These are phyloP conservation scores for Eucalyptus guilfoylei DNA, from an alignment of 345 rosid species.

Conservation along the genomic window DNA sequence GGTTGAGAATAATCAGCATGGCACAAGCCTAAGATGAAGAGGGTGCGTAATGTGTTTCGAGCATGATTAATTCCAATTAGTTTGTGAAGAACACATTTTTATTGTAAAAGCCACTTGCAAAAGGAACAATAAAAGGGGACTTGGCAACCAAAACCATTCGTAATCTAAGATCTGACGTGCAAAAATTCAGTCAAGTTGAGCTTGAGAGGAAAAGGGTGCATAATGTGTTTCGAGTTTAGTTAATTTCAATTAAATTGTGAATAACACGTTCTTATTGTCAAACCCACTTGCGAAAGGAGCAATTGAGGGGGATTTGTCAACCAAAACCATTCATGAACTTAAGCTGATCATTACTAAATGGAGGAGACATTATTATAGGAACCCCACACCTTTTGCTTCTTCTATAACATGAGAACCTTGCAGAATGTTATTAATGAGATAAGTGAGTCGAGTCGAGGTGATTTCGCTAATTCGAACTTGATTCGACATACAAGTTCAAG, in stretches of 20 bases:
- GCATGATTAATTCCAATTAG: not conserved
- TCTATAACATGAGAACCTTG: not conserved
- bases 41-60: not conserved
- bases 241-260: not conserved
- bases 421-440: not conserved
- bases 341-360: not conserved
- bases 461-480: not conserved
- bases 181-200: too few relatives aligned
- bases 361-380: not conserved
- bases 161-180: too few relatives aligned
- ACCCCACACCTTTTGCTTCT: not conserved
- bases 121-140: not conserved
- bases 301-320: not conserved
- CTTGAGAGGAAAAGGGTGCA: not conserved
- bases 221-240: not conserved
- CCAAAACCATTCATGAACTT: not conserved
- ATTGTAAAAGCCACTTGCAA: not conserved
- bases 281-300: not conserved
- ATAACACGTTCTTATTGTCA: not conserved
- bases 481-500: not conserved
- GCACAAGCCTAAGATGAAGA: accelerated
- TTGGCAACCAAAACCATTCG: not conserved
- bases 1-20: accelerated
- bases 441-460: accelerated
- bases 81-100: not conserved